Conservation (phyloP, 1,284 basidiomycete genomes). For the Ustilago curta region DNA sequence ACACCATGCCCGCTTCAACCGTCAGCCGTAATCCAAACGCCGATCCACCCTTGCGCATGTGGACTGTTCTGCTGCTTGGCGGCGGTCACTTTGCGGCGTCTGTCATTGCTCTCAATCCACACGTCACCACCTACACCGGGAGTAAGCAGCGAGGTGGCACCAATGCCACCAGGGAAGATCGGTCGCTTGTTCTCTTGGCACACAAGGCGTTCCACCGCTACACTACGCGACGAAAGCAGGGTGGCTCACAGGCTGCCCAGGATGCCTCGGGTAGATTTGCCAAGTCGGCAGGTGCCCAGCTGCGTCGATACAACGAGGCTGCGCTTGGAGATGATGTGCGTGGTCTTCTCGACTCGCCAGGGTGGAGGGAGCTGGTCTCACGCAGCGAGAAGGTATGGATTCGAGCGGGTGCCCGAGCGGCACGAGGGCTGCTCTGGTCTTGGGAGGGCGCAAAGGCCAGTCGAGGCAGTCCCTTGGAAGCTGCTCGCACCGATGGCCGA, state of each 20-base stretch:
- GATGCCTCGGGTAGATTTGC: slow-evolving; percentile 91
- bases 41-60: slow-evolving; percentile 74
- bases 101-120: slow-evolving; percentile 75
- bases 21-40: slow-evolving; percentile 31
- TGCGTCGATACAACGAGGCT: slow-evolving; percentile 94
- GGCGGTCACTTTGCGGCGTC: slow-evolving; percentile 97
- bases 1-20: slow-evolving; percentile 22
- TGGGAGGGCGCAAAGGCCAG: slow-evolving; percentile 55
- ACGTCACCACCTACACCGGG: slow-evolving; percentile 39
- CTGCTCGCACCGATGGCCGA: slow-evolving; percentile 68
- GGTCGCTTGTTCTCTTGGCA: slow-evolving; percentile 77
- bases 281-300: slow-evolving; percentile 91
- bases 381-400: slow-evolving; percentile 66
- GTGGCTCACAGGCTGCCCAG: slow-evolving; percentile 90
- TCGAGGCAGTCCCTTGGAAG: slow-evolving; percentile 62
- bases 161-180: slow-evolving; percentile 41
- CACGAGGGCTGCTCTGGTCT: slow-evolving; percentile 65
- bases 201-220: slow-evolving; percentile 99
- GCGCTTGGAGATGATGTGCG: slow-evolving; percentile 83
- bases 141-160: slow-evolving; percentile 27
- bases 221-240: slow-evolving; percentile 97
- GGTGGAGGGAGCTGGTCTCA: slow-evolving; percentile 62
- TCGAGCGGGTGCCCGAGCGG: slow-evolving; percentile 58
- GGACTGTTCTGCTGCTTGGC: slow-evolving; percentile 95
- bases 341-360: slow-evolving; percentile 39